Conservation (phyloP, 148 eudicot genomes). For the Rheum nobile region DNA sequence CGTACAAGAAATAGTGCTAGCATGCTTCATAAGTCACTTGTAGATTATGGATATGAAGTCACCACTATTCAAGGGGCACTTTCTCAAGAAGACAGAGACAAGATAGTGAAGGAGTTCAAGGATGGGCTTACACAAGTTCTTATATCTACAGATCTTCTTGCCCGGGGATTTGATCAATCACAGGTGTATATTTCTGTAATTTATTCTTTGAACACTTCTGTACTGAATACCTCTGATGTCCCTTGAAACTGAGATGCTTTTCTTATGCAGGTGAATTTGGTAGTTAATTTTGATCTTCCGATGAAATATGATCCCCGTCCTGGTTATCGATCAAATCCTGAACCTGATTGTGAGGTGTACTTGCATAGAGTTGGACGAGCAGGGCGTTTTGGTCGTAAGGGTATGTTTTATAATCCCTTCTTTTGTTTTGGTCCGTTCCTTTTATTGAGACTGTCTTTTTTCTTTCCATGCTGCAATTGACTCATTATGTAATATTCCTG, state of each 20-base stretch:
- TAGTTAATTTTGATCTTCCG: conserved; percentile 86
- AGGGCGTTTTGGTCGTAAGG: conserved; percentile 96
- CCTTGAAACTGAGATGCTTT: conserved; percentile 3
- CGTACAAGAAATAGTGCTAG: conserved; percentile 60
- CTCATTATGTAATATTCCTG: too few relatives aligned
- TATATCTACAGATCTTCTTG: conserved; percentile 85
- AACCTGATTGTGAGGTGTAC: conserved; percentile 88
- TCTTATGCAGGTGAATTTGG: conserved; percentile 62
- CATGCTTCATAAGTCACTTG: conserved; percentile 54
- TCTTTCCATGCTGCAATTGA: too few relatives aligned
- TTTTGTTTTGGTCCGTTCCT: too few relatives aligned
- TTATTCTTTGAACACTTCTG: neutral
- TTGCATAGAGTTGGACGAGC: conserved; percentile 95
- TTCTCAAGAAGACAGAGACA: conserved; percentile 69
- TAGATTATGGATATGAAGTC: conserved; percentile 73
- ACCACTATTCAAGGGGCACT: conserved; percentile 91
- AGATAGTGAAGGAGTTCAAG: conserved; percentile 77
- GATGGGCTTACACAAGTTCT: conserved; percentile 87
- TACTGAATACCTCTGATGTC: neutral
- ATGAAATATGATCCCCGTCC: conserved; percentile 21
- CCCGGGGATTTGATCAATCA: conserved; percentile 90
- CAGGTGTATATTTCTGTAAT: conserved; percentile 25
- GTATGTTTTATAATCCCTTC: conserved; percentile 21
- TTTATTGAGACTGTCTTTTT: too few relatives aligned
- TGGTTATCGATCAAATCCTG: conserved; percentile 14